phyloP scores from a whole-genome alignment of 345 rosid genomes.

The Citrus mangshanensis region DNA sequence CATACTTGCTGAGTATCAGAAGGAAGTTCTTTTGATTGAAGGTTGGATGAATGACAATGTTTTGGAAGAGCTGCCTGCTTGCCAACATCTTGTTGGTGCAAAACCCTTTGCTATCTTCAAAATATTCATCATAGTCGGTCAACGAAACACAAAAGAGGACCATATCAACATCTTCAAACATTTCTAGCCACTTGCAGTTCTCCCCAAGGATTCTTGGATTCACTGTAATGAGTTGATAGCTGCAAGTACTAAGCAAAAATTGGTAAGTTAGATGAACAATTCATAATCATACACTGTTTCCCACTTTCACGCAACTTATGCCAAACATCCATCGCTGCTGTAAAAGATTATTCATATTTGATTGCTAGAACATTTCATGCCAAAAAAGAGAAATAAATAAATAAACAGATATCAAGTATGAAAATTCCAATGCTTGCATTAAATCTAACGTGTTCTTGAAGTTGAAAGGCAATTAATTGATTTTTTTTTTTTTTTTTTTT shows the following conservation, averaged over 20 bases:
- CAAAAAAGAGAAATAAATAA: not conserved
- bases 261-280: not conserved
- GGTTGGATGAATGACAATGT: constrained; percentile 48
- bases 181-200: constrained; percentile 73
- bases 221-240: constrained; percentile 82
- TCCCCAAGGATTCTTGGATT: constrained; percentile 65
- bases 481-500: not conserved
- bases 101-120: constrained; percentile 47
- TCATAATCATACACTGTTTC: not conserved
- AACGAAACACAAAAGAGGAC: constrained; percentile 72
- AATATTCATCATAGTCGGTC: constrained; percentile 54
- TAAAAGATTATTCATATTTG: not conserved
- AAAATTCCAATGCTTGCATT: not conserved
- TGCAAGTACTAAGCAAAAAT: constrained; percentile 24
- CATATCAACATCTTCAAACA: constrained; percentile 82
- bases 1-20: constrained; percentile 74
- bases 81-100: constrained; percentile 74
- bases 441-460: not conserved
- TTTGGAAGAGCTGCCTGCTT: constrained; percentile 63
- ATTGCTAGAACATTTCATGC: not conserved
- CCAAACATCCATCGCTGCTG: not conserved
- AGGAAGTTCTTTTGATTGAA: constrained; percentile 70
- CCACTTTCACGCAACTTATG: not conserved
- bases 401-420: not conserved
- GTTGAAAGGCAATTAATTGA: not conserved